Base-by-base conservation (phyloP, 140 eudicot species). In the Bidens hawaiensis region DNA sequence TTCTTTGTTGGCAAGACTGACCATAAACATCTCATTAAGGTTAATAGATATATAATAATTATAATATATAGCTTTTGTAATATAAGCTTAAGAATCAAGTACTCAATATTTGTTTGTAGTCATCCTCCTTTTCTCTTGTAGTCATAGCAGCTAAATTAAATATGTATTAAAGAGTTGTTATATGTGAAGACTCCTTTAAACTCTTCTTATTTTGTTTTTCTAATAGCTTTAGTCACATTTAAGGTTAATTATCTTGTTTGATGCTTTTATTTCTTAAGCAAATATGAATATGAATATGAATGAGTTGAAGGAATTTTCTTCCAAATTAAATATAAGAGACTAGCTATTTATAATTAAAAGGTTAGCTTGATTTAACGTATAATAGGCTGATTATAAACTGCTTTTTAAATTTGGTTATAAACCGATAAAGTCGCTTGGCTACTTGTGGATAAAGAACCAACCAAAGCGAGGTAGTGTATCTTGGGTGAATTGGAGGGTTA, bases 1-100 rank as follows among this genome's bases (percentile, higher is more conserved):
- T 77, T 12, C 48, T 77, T 59, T 77, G 78, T 57, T 77, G 82
- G 78, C 69, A 45, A 50, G 82, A 76, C 12, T 71, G 60, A 64
- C 18, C 6, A 18, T 21, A 15, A 49, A 11, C 15, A 49, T 49
- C 28, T 7, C 55, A 49, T n/a, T n/a, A 49, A 49, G 28, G 7
- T 49, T 49, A 17, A 19, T 47, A 10, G 6, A 28, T 28, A 28
- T 28, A 28, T n/a, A n/a, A n/a, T n/a, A n/a, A n/a, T n/a, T n/a
- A n/a, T n/a, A n/a, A n/a, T n/a, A n/a, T n/a, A n/a, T n/a, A n/a
- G n/a, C n/a, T n/a, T 18, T 7, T 19, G 18, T 18, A 47, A n/a
- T 47, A 18, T 47, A 47, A 17, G 53, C 13, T 47, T 47, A 47
- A 47, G 26, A 16, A 47, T 2, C 23, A 47, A 47, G 18, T 9